phyloP scores from a whole-genome alignment of 768 basidiomycete species.

The Multifurca ochricompacta region DNA sequence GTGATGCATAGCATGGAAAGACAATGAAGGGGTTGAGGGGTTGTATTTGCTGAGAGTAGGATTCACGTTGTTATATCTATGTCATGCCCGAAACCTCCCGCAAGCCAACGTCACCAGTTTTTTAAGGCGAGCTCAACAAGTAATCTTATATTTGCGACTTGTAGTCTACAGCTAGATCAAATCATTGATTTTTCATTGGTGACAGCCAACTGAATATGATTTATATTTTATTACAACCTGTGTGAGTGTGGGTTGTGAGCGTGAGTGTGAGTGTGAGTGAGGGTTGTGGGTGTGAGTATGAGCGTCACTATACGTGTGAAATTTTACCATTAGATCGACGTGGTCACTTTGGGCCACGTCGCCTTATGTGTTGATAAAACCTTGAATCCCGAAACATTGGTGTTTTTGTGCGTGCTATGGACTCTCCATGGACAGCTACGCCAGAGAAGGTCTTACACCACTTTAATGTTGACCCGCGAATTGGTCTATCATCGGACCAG shows the following conservation, averaged over 20 bases:
- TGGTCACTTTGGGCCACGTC: no score
- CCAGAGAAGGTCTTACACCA: background rate
- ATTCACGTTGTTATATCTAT: background rate
- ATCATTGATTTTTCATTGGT: no score
- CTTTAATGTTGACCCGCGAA: background rate
- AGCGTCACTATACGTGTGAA: no score
- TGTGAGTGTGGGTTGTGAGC: no score
- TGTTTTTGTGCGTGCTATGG: no score
- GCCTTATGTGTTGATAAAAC: no score
- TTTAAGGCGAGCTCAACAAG: background rate
- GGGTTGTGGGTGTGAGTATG: no score
- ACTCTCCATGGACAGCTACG: slow-evolving; percentile 9
- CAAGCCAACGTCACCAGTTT: background rate
- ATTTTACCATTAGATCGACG: no score
- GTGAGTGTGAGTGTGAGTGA: no score
- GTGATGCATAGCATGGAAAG: background rate
- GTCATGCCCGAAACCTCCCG: background rate
- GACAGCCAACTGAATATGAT: no score
- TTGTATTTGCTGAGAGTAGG: background rate
- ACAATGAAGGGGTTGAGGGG: background rate
- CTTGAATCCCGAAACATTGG: no score
- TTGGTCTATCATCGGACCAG: slow-evolving; percentile 5
- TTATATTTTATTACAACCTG: no score
- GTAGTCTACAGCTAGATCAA: slow-evolving; percentile 12
- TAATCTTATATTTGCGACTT: slow-evolving; percentile 7